Evolutionary conservation across 208 protist genomes (phyloP), one percentile per base, ranked within the genome.

Genomic region (Acanthamoeba sp.): DNA sequence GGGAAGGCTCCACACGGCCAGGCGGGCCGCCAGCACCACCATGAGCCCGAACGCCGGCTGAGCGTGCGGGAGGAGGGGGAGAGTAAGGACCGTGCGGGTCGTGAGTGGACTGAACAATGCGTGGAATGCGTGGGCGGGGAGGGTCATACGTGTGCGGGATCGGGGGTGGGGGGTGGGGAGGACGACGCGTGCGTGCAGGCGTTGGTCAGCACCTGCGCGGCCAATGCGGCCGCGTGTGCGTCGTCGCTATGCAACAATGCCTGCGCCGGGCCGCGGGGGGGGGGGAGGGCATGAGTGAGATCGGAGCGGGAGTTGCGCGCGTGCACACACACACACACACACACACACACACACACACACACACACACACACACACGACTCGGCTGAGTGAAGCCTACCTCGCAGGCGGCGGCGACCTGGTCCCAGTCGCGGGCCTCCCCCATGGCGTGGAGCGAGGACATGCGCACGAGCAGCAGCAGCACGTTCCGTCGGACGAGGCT

Each of bases 21-120:
- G 38, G 10, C 69, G 29, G 5, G 69, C 69, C 22, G 69, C 69
- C 18, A 78, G 69, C n/a, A 78, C 69, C 29, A 78, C 38, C 69
- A 78, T 78, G 34, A 78, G 38, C 38, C 69, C 69, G 34, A 78
- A 78, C 14, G 69, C 69, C 29, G 29, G 69, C 29, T 78, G 64
- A 36, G 7, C 24, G 6, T 14, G 42, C 42, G 10, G 10, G 6
- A 10, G 42, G 6, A 48, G 42, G 10, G 42, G 42, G 10, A 48
- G 18, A 38, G 29, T 22, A 12, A 73, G 2, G 29, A 12, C 1
- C 27, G 14, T 12, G 4, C 27, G 1, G n/a, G 27, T 18, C 24
- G n/a, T n/a, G n/a, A n/a, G n/a, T n/a, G n/a, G n/a, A n/a, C n/a
- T n/a, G n/a, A n/a, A n/a, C n/a, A n/a, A n/a, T n/a, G n/a, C n/a